phyloP scores from a whole-genome alignment of 192 early-diverging fungal genomes.

The Rhizoclosmatium globosum region DNA sequence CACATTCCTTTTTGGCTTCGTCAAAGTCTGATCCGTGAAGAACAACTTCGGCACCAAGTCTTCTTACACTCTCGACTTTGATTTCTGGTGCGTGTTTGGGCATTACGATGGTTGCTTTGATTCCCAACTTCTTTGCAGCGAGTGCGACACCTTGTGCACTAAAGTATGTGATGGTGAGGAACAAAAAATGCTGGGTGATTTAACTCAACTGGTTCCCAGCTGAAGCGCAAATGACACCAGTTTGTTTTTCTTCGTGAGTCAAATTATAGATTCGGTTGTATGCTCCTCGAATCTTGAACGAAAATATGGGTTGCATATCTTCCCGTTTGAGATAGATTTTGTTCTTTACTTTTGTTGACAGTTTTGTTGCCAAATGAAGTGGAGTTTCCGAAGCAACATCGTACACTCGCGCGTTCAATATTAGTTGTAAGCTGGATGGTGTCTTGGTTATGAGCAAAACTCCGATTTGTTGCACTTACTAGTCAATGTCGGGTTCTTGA shows the following conservation, averaged over 20 bases:
- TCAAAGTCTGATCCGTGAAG: conserved; percentile 59
- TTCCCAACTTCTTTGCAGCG: conserved; percentile 57
- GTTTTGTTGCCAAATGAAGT: conserved; percentile 16
- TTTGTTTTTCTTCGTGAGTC: conserved; percentile 42
- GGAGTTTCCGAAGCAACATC: conserved; percentile 39
- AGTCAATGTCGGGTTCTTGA: conserved; percentile 46
- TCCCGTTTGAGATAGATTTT: conserved; percentile 60
- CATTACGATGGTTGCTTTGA: conserved; percentile 60
- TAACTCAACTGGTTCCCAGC: conserved; percentile 45
- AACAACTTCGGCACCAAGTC: conserved; percentile 57
- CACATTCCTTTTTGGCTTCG: conserved; percentile 58
- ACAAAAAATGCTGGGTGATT: background rate
- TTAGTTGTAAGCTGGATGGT: conserved; percentile 41
- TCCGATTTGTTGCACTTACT: conserved; percentile 30
- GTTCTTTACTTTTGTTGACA: conserved; percentile 45
- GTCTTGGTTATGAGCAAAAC: too few relatives aligned
- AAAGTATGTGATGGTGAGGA: background rate
- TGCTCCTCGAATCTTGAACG: conserved; percentile 62
- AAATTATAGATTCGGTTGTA: conserved; percentile 60
- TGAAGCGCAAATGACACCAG: conserved; percentile 50
- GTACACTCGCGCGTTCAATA: conserved; percentile 63
- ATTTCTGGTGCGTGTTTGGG: conserved; percentile 61
- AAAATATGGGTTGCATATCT: conserved; percentile 63
- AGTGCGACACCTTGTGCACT: conserved; percentile 61
- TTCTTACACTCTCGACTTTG: conserved; percentile 57